Base-by-base conservation (phyloP, 305 asterid genomes). In the Fraxinus greggii region DNA sequence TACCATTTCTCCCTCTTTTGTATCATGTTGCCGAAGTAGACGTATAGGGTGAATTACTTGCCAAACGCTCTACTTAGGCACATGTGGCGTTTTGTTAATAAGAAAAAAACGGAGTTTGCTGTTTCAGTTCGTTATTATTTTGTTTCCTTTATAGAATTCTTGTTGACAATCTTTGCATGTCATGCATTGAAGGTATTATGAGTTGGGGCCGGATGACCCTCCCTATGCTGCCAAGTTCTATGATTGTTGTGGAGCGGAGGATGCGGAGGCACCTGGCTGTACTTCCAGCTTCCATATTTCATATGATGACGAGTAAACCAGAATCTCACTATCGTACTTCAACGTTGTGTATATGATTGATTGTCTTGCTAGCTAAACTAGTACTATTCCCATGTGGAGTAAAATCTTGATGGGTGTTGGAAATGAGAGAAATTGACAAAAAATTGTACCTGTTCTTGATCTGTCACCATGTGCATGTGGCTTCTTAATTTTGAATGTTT, bases 161-260 rank as follows among this genome's bases (percentile, higher is more conserved):
- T 78, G 59, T 69, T 83, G 83, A 59, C 42, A 45, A 40, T 81
- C 36, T 23, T 7, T 78, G n/a, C 17, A 67, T 21, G 28, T 82
- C 24, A 36, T 81, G 76, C 83, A 10, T 70, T 82, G 85, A 84
- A 95, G 98, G 92, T 93, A 95, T 88, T 93, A 92, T 21, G 98
- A 93, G 87, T 81, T 95, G 89, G 92, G 95, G 80, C 93, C 93
- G 0, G 86, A 91, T 5, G 98, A 95, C 86, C 98, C 97, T 33
- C 98, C 98, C 6, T 94, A 95, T 76, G 97, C 98, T 73, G 99
- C 98, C 89, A 94, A 92, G 89, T 95, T 95, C 82, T 93, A 91
- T 40, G 97, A 95, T 75, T 95, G 99, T 79, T 92, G 98, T 77
- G 98, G 97, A 83, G 99, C 97, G 3, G 99, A 95, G 89, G 89